Evolutionary conservation across 2,329 filamentous ascomycete genomes (phyloP).

Genomic region (Colletotrichum viniferum): DNA sequence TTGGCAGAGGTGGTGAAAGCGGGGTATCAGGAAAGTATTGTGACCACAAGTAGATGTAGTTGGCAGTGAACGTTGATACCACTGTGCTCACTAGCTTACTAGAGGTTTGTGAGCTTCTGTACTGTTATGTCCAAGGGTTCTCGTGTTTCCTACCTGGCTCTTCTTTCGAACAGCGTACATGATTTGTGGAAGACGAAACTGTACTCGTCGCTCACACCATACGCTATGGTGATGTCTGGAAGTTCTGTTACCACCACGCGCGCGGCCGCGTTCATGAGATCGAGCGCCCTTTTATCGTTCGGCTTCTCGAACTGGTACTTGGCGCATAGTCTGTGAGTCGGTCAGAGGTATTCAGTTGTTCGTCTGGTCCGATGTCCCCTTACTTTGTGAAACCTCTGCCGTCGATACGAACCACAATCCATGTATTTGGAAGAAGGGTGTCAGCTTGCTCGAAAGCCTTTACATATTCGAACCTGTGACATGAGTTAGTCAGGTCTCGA

Average conservation of each 20-base stretch:
- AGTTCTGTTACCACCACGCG: slow-evolving; percentile 81
- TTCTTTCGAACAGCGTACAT: slow-evolving; percentile 82
- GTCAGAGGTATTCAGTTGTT: not conserved
- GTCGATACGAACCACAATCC: slow-evolving; percentile 94
- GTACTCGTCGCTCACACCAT: slow-evolving; percentile 95
- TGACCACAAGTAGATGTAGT: slow-evolving; percentile 85
- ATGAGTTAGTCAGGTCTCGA: not conserved
- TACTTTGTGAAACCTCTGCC: slow-evolving; percentile 95
- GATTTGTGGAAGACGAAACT: slow-evolving; percentile 90
- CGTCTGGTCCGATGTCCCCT: slow-evolving; percentile 16
- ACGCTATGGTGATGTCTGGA: slow-evolving; percentile 84
- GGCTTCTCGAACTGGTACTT: slow-evolving; percentile 90
- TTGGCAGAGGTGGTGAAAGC: slow-evolving; percentile 77
- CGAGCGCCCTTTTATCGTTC: slow-evolving; percentile 84
- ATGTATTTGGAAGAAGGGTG: slow-evolving; percentile 83
- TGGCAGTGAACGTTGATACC: slow-evolving; percentile 90
- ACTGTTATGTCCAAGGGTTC: not conserved
- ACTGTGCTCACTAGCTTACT: slow-evolving; percentile 92
- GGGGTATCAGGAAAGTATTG: slow-evolving; percentile 74
- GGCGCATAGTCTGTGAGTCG: slow-evolving; percentile 69
- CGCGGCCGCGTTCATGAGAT: slow-evolving; percentile 96
- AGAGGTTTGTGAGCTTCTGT: slow-evolving; percentile 7
- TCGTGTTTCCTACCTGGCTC: slow-evolving; percentile 65
- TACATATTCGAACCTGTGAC: slow-evolving; percentile 87
- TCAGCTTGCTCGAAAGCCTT: slow-evolving; percentile 86